phyloP scores from a whole-genome alignment of 1,139 yeast species.

The Magnusiomyces suaveolens region DNA sequence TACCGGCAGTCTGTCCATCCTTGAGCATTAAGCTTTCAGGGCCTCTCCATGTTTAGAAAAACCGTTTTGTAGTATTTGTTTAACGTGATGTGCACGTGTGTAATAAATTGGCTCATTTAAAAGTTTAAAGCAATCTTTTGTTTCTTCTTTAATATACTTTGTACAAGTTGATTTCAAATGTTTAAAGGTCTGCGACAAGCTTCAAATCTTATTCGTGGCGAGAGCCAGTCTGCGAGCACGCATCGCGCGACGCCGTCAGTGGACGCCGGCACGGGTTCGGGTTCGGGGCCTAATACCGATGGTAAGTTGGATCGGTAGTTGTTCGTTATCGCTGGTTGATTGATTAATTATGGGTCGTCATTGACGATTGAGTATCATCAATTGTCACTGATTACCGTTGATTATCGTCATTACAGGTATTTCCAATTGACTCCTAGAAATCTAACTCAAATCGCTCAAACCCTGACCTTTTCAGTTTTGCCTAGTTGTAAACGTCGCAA shows the following conservation, averaged over 20 bases:
- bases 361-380: background rate
- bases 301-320: background rate
- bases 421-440: too few species aligned
- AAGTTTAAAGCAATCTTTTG: too few species aligned
- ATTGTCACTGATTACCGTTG: background rate
- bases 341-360: background rate
- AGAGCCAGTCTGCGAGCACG: background rate
- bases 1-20: slow-evolving; percentile 90
- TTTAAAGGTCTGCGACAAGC: slow-evolving; percentile 3
- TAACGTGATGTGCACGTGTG: too few species aligned
- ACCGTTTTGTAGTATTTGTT: too few species aligned
- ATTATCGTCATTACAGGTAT: too few species aligned
- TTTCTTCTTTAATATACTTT: too few species aligned
- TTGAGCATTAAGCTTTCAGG: slow-evolving; percentile 56
- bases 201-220: background rate
- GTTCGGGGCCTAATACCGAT: background rate
- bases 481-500: too few species aligned
- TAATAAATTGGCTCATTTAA: too few species aligned
- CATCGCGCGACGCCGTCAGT: background rate
- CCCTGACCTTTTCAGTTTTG: too few species aligned
- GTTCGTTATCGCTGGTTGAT: background rate
- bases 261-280: background rate
- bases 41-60: too few species aligned
- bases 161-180: background rate
- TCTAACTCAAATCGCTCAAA: too few species aligned